Conservation (phyloP, 345 rosid species). For the Acer saccharum region DNA sequence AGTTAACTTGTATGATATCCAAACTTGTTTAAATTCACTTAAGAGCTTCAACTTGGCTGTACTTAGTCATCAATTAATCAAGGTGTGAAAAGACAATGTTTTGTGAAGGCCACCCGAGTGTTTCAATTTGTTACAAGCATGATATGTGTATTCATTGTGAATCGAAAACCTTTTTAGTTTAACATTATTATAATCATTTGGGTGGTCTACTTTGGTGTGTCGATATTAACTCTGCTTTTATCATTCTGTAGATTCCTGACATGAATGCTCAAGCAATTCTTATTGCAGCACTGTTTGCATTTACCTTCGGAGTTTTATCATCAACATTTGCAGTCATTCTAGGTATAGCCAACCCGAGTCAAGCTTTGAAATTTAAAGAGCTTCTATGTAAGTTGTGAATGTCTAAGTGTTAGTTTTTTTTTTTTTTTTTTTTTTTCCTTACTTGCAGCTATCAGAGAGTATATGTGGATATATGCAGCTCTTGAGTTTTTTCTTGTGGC, state of each 20-base stretch:
- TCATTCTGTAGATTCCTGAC: constrained; percentile 53
- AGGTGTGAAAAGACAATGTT: neutral
- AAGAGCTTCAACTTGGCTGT: neutral
- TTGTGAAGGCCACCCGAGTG: neutral
- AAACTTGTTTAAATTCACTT: neutral
- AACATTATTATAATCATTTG: neutral
- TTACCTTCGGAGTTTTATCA: constrained; percentile 69
- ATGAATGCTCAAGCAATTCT: constrained; percentile 68
- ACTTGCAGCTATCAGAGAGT: constrained; percentile 75
- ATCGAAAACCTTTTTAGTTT: neutral
- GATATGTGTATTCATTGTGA: neutral
- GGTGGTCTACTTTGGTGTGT: neutral
- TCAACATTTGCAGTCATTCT: constrained; percentile 70
- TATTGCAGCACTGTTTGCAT: constrained; percentile 81
- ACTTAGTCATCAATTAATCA: neutral
- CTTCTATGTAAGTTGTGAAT: neutral
- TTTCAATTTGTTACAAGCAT: neutral
- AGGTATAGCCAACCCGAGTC: constrained; percentile 44
- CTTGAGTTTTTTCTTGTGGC: constrained; percentile 85
- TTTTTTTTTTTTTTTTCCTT: neutral
- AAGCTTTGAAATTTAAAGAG: neutral
- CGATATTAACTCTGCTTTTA: constrained; percentile 11
- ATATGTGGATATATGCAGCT: constrained; percentile 90
- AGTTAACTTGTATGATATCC: neutral
- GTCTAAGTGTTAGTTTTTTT: constrained; percentile 2